These are phyloP conservation scores for Xylaria telfairii DNA, from an alignment of 495 filamentous ascomycete genomes.

Conservation along the genomic window DNA sequence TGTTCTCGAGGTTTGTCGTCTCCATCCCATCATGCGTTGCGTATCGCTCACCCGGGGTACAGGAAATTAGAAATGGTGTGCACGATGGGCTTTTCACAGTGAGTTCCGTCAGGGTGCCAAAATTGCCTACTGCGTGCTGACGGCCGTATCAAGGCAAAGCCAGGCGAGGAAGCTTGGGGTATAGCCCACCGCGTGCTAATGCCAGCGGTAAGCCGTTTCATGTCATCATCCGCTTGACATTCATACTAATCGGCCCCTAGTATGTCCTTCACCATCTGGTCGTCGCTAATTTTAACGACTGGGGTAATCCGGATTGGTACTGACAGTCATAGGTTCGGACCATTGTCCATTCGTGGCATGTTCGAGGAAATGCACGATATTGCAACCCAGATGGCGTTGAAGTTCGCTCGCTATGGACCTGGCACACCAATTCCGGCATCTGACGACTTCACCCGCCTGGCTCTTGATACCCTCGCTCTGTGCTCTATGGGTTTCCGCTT, in stretches of 20 bases:
- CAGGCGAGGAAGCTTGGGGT: slow-evolving; percentile 70
- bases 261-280: neutral
- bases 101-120: neutral
- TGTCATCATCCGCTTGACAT: neutral
- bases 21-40: neutral
- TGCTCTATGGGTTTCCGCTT: slow-evolving; percentile 78
- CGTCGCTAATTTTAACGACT: neutral
- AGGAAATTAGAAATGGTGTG: slow-evolving; percentile 63
- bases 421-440: slow-evolving; percentile 61
- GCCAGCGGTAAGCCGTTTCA: slow-evolving; percentile 24
- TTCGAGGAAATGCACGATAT: slow-evolving; percentile 80
- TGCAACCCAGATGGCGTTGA: slow-evolving; percentile 70
- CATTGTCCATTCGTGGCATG: slow-evolving; percentile 71
- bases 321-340: slow-evolving; percentile 62
- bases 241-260: slow-evolving; percentile 17
- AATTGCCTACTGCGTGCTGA: neutral
- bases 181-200: slow-evolving; percentile 67
- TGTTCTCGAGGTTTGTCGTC: slow-evolving; percentile 28
- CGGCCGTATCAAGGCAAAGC: slow-evolving; percentile 47
- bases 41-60: slow-evolving; percentile 30
- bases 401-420: slow-evolving; percentile 73
- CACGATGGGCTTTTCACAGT: slow-evolving; percentile 73
- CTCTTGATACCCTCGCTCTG: slow-evolving; percentile 74
- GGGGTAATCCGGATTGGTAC: too few relatives aligned
- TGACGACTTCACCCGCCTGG: slow-evolving; percentile 78